Conservation (phyloP, 768 basidiomycete species). For the Mrakia hoshinonis region DNA sequence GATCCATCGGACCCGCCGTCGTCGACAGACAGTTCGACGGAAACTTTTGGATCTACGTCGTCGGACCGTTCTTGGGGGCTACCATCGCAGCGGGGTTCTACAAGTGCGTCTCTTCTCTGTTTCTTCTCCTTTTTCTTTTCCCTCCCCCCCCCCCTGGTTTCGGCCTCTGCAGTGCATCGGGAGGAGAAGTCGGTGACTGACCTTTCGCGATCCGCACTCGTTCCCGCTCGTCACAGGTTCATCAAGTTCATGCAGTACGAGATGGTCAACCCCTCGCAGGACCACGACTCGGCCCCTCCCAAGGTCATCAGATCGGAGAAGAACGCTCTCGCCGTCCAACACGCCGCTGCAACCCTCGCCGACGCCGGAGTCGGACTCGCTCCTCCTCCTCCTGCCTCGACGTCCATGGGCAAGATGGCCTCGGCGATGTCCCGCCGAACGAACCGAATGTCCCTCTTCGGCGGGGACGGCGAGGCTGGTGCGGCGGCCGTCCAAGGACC, state of each 20-base stretch:
- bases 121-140: background rate
- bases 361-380: background rate
- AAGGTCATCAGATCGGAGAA: background rate
- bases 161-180: no score
- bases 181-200: no score
- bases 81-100: constrained; percentile 11
- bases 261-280: background rate
- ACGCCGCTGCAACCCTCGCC: no score
- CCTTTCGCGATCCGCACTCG: no score
- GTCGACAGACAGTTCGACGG: background rate
- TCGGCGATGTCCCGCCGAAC: no score
- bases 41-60: constrained; percentile 7
- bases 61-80: constrained; percentile 7
- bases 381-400: background rate
- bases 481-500: no score
- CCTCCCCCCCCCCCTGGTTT: no score
- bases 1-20: constrained; percentile 16
- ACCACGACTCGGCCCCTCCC: background rate
- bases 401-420: background rate
- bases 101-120: background rate
- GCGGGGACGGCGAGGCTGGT: no score
- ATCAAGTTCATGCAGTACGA: constrained; percentile 22
- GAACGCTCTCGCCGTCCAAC: background rate
- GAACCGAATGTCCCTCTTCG: no score
- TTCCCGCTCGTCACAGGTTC: constrained; percentile 2